phyloP scores from a whole-genome alignment of 192 early-diverging fungal genomes.

The Gonapodya sp. region DNA sequence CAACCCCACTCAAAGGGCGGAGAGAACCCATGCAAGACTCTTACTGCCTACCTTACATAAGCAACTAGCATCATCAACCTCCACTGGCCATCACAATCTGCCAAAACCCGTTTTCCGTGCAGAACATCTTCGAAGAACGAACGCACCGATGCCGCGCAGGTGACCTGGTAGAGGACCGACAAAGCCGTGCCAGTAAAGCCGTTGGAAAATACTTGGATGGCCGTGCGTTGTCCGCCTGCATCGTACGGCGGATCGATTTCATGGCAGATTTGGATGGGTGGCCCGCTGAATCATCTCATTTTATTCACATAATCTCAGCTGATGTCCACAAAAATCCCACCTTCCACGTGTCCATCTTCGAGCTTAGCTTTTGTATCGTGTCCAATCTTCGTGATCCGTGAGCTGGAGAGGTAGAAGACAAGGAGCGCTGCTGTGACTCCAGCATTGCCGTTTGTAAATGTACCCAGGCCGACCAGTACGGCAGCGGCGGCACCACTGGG shows the following conservation, averaged over 20 bases:
- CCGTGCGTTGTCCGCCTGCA: conserved; percentile 37
- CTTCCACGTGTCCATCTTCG: conserved; percentile 30
- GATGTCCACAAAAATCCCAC: too few relatives aligned
- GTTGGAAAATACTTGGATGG: conserved; percentile 52
- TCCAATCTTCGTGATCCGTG: conserved; percentile 38
- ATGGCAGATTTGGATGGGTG: too few relatives aligned
- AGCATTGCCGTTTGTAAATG: conserved; percentile 53
- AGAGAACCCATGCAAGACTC: too few relatives aligned
- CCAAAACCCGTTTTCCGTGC: conserved; percentile 20
- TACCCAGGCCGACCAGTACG: conserved; percentile 59
- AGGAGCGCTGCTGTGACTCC: conserved; percentile 60
- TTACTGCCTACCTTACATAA: conserved; percentile 33
- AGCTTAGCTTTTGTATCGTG: conserved; percentile 22
- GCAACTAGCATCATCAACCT: conserved; percentile 36
- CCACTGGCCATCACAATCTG: conserved; percentile 19
- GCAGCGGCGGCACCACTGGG: conserved; percentile 61
- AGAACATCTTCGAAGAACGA: conserved; percentile 19
- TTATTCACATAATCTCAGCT: too few relatives aligned
- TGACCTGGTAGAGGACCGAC: conserved; percentile 28
- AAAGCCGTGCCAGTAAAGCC: conserved; percentile 30
- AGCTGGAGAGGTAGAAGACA: conserved; percentile 62
- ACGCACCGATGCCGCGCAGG: conserved; percentile 22
- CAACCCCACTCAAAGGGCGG: neutral
- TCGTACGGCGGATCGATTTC: neutral
- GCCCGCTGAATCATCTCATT: too few relatives aligned